A percentile compares a stretch with the other conserved stretches of the same genome.
phyloP scores from a whole-genome alignment of 345 rosid genomes.

The Eucalyptus sideroxylon region DNA sequence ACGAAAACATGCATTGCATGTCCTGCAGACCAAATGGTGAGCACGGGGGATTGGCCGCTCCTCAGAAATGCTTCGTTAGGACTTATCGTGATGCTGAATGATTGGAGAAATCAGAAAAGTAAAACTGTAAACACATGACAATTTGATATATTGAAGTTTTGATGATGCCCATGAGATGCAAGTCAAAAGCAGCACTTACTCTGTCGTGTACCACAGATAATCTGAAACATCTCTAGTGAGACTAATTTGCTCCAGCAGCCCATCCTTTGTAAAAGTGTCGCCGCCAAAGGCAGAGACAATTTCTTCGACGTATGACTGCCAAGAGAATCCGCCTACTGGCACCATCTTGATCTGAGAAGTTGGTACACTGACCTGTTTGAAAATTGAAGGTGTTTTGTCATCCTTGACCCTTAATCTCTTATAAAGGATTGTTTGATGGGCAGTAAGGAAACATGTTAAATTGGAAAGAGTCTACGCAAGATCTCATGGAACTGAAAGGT shows the following conservation, averaged over 20 bases:
- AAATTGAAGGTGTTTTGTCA: neutral
- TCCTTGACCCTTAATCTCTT: neutral
- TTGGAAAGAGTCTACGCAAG: neutral
- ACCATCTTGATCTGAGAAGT: conserved; percentile 19
- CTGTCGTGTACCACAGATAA: conserved; percentile 34
- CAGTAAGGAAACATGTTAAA: neutral
- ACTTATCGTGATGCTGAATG: conserved; percentile 43
- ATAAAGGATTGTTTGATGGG: neutral
- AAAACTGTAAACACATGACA: neutral
- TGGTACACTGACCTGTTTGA: conserved; percentile 7
- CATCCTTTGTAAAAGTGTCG: conserved; percentile 9
- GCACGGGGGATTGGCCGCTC: conserved; percentile 58
- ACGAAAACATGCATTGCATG: conserved; percentile 60
- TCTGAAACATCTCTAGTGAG: conserved; percentile 28
- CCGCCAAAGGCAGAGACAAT: conserved; percentile 5
- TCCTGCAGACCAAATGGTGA: conserved; percentile 63
- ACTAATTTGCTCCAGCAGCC: conserved; percentile 20
- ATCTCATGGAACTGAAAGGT: neutral
- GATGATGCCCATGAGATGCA: neutral
- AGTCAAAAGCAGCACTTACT: conserved; percentile 6
- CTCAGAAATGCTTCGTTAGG: conserved; percentile 45
- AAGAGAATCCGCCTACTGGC: conserved; percentile 4
- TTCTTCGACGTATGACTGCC: conserved; percentile 29
- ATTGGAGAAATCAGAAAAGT: neutral
- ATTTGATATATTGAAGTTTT: neutral